Evolutionary conservation across 192 early-diverging fungal genomes (phyloP), one percentile per base, ranked within the genome.

Genomic region (Backusella luteola): DNA sequence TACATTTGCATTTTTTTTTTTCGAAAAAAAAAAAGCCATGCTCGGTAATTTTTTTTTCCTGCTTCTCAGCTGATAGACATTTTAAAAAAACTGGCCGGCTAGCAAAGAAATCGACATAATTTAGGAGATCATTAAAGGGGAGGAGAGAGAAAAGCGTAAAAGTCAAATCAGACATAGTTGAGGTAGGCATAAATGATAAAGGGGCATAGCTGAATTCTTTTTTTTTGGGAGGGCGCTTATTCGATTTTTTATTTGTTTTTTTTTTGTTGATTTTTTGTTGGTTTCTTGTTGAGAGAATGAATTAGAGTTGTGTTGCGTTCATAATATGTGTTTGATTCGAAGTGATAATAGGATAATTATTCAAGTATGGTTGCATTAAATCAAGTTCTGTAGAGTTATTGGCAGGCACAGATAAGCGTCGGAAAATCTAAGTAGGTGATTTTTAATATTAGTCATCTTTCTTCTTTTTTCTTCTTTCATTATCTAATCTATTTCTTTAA

Each of bases 1-100:
- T 59, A 59, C 53, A 59, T 59, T 59, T 59, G 23, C 53, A 59
- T 59, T 59, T 59, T 59, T 23, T 59, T 59, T 59, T 59, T 59
- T 59, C 3, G 0, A 26, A 26, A 59, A 59, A 59, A 56, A 56
- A 56, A 56, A 56, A 7, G 12, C 56, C 23, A 29, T 59, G 56
- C 53, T 59, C 53, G 53, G 53, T 59, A 26, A 26, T 26, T 59
- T 59, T 59, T 52, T 59, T 23, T 26, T 59, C 53, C 23, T 59
- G 53, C 21, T 59, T 38, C n/a, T 23, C 53, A 59, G 53, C 29
- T 23, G 53, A 59, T 59, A 59, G 53, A 59, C 8, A 59, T 59
- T 59, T 59, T 26, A 59, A 59, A 59, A 59, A 59, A 59, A 59
- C 53, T 59, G 53, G 29, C 53, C 53, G 53, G 53, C 53, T 59